Evolutionary conservation across 768 basidiomycete genomes (phyloP), one percentile per base, ranked within the genome.

Genomic region (Strobilomyces dryophilus): DNA sequence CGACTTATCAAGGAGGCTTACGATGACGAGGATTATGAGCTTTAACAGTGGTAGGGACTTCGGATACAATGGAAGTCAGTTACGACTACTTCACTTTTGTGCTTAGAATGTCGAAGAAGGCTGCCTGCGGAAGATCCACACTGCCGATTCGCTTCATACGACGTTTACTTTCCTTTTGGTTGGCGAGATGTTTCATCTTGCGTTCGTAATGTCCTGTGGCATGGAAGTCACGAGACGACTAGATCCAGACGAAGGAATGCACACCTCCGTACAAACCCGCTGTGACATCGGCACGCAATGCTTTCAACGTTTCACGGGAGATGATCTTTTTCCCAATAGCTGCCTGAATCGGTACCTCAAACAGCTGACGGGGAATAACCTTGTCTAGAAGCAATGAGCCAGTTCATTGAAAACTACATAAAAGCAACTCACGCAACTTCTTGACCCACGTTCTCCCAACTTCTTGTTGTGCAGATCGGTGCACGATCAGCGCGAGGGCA

Each of bases 261-360:
- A 48, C 52, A 81, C 91, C 93, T 67, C 95, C 94, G 61, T 97
- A 95, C 43, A 97, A 72, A 3, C 93, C 93, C 17, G 92, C 94
- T 0, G 94, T 97, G 17, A 98, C 95, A 59, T 99, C 91, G 24
- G 91, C 89, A 31, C 91, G 83, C 61, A 91, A 70, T 2, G 93
- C 92, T 43, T 85, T 88, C 41, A 95, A 70, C 15, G 87, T 95
- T 67, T 95, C 93, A 27, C 95, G 81, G 4, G 95, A 92, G 45
- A 98, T 82, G 51, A 98, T 79, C 56, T 85, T 91, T 59, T 80
- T 83, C 14, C 95, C 95, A 17, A 97, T 78, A 1, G 85, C 86
- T 34, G 97, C 97, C 66, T 98, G 97, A 48, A 99, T 97, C 2
- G 95, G 88, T 11, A 98, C 85, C 70, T 98, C 95, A 64, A 95